Evolutionary conservation across 1,284 basidiomycete genomes (phyloP).

Genomic region (Tylopilus orsonianus): DNA sequence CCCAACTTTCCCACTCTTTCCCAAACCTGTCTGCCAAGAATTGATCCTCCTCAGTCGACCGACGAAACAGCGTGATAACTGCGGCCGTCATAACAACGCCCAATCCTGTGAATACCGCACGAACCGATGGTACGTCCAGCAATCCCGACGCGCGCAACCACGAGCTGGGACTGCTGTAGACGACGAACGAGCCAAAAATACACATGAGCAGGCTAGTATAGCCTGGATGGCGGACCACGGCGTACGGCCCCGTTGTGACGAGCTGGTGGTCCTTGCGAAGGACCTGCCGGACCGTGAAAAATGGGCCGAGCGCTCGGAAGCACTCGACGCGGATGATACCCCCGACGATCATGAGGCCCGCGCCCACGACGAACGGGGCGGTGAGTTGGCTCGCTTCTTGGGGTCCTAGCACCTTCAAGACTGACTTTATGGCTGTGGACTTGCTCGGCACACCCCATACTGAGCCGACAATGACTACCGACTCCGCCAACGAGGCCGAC

Average conservation of each 20-base stretch:
- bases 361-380: conserved; percentile 13
- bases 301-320: conserved; percentile 16
- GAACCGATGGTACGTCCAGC: not conserved
- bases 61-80: conserved; percentile 6
- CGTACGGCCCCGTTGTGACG: conserved; percentile 20
- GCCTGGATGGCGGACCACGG: conserved; percentile 22
- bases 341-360: conserved; percentile 7
- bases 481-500: conserved; percentile 8
- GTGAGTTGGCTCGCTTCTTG: conserved; percentile 10
- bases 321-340: conserved; percentile 10
- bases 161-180: conserved; percentile 7
- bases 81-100: not conserved
- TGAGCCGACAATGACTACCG: conserved; percentile 4
- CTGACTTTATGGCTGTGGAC: not conserved
- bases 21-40: conserved; percentile 16
- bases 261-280: conserved; percentile 20
- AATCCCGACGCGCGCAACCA: conserved; percentile 19
- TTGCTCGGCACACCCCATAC: not conserved
- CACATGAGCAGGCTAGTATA: conserved; percentile 10
- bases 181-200: conserved; percentile 3
- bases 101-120: not conserved
- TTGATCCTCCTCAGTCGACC: conserved; percentile 14
- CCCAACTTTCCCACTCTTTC: conserved; percentile 20
- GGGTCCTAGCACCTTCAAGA: conserved; percentile 10
- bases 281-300: conserved; percentile 17